Percentiles rank a stretch among this genome's conserved stretches.
Conservation (phyloP, 352 stramenopile genomes). For the Vaucheria bursata region DNA sequence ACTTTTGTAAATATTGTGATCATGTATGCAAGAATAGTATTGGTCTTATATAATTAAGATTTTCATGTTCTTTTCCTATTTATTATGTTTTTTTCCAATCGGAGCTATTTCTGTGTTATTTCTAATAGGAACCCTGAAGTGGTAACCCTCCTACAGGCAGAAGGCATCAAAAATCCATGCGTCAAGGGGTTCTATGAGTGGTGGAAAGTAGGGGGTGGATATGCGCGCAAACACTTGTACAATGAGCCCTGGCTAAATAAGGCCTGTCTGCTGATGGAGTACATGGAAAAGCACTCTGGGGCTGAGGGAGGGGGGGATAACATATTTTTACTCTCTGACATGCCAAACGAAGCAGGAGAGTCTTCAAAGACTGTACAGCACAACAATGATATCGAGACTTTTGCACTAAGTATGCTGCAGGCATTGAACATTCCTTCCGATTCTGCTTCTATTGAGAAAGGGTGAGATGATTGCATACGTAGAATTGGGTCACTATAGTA, state of each 20-base stretch:
- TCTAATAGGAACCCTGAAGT: background rate
- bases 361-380: background rate
- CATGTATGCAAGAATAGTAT: no score
- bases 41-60: no score
- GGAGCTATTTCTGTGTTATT: no score
- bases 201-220: conserved; percentile 38
- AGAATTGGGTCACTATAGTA: no score
- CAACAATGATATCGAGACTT: background rate
- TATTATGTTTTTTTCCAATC: no score
- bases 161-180: conserved; percentile 32
- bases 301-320: background rate
- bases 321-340: conserved; percentile 3
- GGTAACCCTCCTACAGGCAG: conserved; percentile 19
- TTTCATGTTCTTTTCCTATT: no score
- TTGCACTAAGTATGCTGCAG: background rate
- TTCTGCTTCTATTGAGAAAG: no score
- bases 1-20: no score
- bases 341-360: background rate
- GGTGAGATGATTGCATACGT: no score
- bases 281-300: conserved; percentile 13
- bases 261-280: conserved; percentile 19
- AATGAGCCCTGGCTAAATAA: conserved; percentile 45
- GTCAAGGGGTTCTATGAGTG: conserved; percentile 39
- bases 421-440: background rate
- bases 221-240: conserved; percentile 46